Evolutionary conservation across 352 stramenopile genomes (phyloP).

Genomic region (Globisporangium perplexum): DNA sequence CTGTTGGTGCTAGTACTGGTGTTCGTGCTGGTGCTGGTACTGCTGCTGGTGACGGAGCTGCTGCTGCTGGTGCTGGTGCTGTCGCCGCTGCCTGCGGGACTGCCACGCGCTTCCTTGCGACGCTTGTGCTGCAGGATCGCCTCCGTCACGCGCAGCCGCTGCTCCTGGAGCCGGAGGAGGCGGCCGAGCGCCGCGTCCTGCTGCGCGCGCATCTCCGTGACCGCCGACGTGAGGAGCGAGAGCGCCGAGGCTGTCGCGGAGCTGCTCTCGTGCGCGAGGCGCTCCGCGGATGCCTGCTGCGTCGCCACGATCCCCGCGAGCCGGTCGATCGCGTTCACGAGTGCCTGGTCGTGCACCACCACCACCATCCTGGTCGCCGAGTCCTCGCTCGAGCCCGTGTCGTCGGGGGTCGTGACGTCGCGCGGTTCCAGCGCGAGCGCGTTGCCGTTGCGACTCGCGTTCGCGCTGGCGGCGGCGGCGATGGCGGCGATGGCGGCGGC

Average conservation of each 20-base stretch:
- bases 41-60: neutral
- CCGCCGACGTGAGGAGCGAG: slow-evolving; percentile 30
- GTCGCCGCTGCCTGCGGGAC: slow-evolving; percentile 1
- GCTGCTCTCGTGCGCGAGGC: slow-evolving; percentile 25
- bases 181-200: slow-evolving; percentile 34
- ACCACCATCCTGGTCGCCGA: slow-evolving; percentile 32
- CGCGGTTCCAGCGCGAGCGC: slow-evolving; percentile 11
- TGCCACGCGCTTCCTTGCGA: slow-evolving; percentile 34
- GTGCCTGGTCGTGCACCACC: slow-evolving; percentile 49
- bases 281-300: slow-evolving; percentile 34
- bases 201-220: slow-evolving; percentile 49
- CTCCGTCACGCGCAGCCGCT: slow-evolving; percentile 61
- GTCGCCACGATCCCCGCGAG: slow-evolving; percentile 54
- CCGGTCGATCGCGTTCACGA: slow-evolving; percentile 57
- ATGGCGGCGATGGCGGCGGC: neutral
- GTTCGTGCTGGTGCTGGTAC: neutral
- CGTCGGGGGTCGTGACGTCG: slow-evolving; percentile 54
- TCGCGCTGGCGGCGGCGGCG: too few relatives aligned
- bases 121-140: slow-evolving; percentile 49
- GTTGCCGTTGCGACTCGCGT: neutral
- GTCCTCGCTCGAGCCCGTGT: slow-evolving; percentile 31
- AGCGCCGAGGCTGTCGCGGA: slow-evolving; percentile 21
- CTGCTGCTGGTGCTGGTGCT: neutral
- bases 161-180: slow-evolving; percentile 62
- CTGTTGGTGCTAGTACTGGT: too few relatives aligned